phyloP scores from a whole-genome alignment of 768 basidiomycete genomes.

The Chalciporus sphaerocephalus region DNA sequence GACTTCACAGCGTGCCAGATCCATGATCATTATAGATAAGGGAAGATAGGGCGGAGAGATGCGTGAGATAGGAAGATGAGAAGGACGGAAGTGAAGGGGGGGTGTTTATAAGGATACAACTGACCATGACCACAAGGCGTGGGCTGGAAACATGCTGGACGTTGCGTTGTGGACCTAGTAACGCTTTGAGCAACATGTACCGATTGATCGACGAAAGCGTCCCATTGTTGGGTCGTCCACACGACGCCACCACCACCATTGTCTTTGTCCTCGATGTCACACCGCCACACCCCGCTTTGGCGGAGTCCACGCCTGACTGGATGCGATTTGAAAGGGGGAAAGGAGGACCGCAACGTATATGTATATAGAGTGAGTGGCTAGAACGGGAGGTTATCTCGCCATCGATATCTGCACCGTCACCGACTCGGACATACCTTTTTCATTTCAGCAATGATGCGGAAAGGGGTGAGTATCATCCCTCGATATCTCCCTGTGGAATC shows the following conservation, averaged over 20 bases:
- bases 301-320: constrained; percentile 5
- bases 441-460: constrained; percentile 18
- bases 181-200: constrained; percentile 21
- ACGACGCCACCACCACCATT: constrained; percentile 9
- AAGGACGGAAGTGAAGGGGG: constrained; percentile 27
- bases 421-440: constrained; percentile 27
- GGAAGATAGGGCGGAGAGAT: constrained; percentile 26
- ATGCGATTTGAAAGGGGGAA: constrained; percentile 5
- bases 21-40: constrained; percentile 26
- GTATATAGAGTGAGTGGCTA: constrained; percentile 15
- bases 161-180: constrained; percentile 12
- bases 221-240: constrained; percentile 8
- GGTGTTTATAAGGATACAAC: constrained; percentile 19
- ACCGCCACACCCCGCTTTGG: constrained; percentile 19
- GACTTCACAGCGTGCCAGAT: constrained; percentile 23
- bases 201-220: constrained; percentile 19
- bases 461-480: constrained; percentile 17
- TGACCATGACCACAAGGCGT: constrained; percentile 24
- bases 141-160: constrained; percentile 13
- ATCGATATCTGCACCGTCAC: constrained; percentile 13
- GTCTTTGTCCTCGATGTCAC: constrained; percentile 20
- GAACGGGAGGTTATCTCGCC: constrained; percentile 10
- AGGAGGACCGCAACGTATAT: constrained; percentile 9
- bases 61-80: constrained; percentile 24
- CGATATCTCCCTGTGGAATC: constrained; percentile 11